Base-by-base conservation (phyloP, 2,329 filamentous ascomycete species). In the Xylariaceae sp. region DNA sequence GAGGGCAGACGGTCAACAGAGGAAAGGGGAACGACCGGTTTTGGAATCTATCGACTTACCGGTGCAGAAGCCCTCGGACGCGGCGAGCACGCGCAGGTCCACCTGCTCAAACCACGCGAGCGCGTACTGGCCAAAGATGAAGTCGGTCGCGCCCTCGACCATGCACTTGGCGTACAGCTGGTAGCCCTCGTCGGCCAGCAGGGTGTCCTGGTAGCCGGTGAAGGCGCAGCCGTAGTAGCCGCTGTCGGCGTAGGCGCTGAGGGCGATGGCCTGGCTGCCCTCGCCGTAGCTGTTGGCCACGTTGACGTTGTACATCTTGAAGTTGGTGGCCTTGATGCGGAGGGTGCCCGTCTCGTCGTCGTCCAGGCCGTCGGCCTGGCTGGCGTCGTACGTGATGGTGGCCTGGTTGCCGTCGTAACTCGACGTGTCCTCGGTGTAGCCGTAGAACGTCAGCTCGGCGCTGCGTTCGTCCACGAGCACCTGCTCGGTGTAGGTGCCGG, bases 281-380 rank as follows among this genome's bases (percentile, higher is more conserved):
- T 59, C 35, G 17, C 67, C 66, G 35, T 61, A 63, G 1, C 52
- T 53, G 43, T 70, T 70, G 12, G 54, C 51, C 18, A 70, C 57
- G 37, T 69, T 74, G 52, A 81, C 61, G 43, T 80, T 81, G 61
- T 80, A 81, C 16, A 79, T 56, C 45, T 68, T 70, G 41, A 80
- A 65, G 46, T 72, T 64, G 4, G 55, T 45, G 0, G 69, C 64
- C 50, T 62, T 60, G 30, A 66, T 56, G 7, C 61, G 51, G 18
- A 69, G 56, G 0, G 64, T 65, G 3, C 56, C 64, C 1, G 62
- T 77, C 40, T 56, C 50, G 38, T 80, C 76, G 41, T 80, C 71
- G 43, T 52, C 65, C 27, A 64, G 40, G 1, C 60, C 60, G 39
- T 65, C 55, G n/a, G 65, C 63, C 37, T 73, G 69, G 42, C 61